A percentile compares a stretch with the other conserved stretches of the same genome.
These are phyloP conservation scores for Dysphania ambrosioides DNA, from an alignment of 148 eudicot species.

Conservation along the genomic window DNA sequence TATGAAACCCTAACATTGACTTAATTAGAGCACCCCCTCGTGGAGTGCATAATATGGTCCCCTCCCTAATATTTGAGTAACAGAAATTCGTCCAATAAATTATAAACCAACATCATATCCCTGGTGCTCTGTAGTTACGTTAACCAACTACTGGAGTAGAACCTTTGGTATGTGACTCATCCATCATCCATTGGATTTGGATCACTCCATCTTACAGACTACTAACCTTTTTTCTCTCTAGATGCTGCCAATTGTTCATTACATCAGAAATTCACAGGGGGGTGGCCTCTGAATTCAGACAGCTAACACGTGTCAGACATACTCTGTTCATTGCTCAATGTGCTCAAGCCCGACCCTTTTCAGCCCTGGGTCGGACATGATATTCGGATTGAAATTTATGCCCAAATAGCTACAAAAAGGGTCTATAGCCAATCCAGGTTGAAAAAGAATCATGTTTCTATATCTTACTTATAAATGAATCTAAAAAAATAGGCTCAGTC, in stretches of 20 bases:
- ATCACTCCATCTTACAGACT: no score
- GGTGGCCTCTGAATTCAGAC: not conserved
- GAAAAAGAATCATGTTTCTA: no score
- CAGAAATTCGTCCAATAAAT: constrained; percentile 11
- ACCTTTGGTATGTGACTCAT: not conserved
- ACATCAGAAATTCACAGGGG: not conserved
- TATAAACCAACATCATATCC: not conserved
- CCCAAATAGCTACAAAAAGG: no score
- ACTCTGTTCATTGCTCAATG: not conserved
- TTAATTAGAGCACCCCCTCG: not conserved
- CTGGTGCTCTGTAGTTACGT: not conserved
- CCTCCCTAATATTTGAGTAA: not conserved
- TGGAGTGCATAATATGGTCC: constrained; percentile 12
- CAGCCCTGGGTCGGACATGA: no score
- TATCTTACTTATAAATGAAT: no score
- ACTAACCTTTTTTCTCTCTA: not conserved
- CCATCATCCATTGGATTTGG: not conserved
- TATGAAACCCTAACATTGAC: not conserved
- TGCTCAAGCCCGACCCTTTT: no score
- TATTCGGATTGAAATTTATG: no score
- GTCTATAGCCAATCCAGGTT: no score
- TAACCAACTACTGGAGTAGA: no score
- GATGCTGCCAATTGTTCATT: not conserved
- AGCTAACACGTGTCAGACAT: not conserved
- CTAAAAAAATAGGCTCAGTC: no score